Conservation (phyloP, 2,329 filamentous ascomycete species). For the Microdochium nivale region DNA sequence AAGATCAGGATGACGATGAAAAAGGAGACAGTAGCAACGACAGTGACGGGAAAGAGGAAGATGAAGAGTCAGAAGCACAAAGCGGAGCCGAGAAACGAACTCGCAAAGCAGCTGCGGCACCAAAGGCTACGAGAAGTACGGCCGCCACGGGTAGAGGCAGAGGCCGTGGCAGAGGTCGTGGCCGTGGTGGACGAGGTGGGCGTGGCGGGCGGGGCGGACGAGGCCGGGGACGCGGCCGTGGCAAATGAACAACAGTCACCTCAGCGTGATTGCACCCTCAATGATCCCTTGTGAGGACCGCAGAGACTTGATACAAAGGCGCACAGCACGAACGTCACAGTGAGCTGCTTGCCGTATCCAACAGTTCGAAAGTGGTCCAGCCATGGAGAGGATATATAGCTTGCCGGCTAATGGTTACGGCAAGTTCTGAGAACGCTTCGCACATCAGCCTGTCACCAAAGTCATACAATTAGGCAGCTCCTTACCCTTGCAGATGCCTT, state of each 20-base stretch:
- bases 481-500: too few relatives aligned
- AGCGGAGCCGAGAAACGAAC: constrained; percentile 2
- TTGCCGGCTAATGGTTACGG: too few relatives aligned
- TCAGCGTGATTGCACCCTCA: background rate
- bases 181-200: background rate
- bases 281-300: too few relatives aligned
- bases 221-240: background rate
- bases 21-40: constrained; percentile 6
- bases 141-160: background rate
- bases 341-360: too few relatives aligned
- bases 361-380: too few relatives aligned
- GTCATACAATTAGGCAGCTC: too few relatives aligned
- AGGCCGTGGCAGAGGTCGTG: background rate
- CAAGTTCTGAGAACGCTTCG: too few relatives aligned
- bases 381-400: too few relatives aligned
- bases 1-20: constrained; percentile 3
- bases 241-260: background rate
- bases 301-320: too few relatives aligned
- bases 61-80: background rate
- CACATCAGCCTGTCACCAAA: too few relatives aligned
- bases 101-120: background rate
- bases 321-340: too few relatives aligned
- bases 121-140: background rate
- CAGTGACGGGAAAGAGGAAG: constrained; percentile 2
- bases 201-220: background rate